Conservation (phyloP, 352 stramenopile genomes). For the Phytophthora citricola region DNA sequence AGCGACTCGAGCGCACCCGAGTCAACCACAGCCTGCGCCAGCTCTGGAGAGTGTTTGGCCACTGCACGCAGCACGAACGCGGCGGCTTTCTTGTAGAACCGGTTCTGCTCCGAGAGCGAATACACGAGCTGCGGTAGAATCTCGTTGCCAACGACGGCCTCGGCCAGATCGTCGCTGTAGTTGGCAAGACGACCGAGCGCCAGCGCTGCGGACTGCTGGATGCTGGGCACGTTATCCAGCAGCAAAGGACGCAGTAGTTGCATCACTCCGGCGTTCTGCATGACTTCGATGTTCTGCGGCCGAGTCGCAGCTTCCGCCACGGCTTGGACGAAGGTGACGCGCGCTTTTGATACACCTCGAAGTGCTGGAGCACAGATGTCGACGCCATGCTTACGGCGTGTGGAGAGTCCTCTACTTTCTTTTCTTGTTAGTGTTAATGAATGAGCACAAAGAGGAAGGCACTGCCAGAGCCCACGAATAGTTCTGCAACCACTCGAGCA, state of each 20-base stretch:
- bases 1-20: conserved; percentile 92
- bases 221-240: conserved; percentile 95
- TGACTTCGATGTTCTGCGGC: conserved; percentile 96
- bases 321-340: conserved; percentile 95
- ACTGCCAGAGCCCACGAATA: conserved; percentile 14
- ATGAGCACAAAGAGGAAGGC: conserved; percentile 1
- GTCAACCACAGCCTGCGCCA: conserved; percentile 95
- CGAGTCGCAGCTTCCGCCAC: conserved; percentile 94
- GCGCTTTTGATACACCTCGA: conserved; percentile 96
- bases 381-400: conserved; percentile 60
- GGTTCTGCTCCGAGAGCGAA: conserved; percentile 94
- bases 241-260: conserved; percentile 93
- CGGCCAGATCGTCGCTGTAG: conserved; percentile 95
- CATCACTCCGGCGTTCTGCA: conserved; percentile 97
- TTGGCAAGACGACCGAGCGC: conserved; percentile 94
- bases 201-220: conserved; percentile 94
- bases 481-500: conserved; percentile 28
- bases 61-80: conserved; percentile 94
- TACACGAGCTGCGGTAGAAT: conserved; percentile 97
- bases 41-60: conserved; percentile 94
- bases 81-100: conserved; percentile 96
- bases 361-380: conserved; percentile 93
- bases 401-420: conserved; percentile 2
- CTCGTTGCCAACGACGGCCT: conserved; percentile 95
- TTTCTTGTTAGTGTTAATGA: conserved; percentile 8